A percentile compares a stretch with the other conserved stretches of the same genome.
Evolutionary conservation across 2,329 filamentous ascomycete species (phyloP).

Genomic region (Aspergillus ruber): DNA sequence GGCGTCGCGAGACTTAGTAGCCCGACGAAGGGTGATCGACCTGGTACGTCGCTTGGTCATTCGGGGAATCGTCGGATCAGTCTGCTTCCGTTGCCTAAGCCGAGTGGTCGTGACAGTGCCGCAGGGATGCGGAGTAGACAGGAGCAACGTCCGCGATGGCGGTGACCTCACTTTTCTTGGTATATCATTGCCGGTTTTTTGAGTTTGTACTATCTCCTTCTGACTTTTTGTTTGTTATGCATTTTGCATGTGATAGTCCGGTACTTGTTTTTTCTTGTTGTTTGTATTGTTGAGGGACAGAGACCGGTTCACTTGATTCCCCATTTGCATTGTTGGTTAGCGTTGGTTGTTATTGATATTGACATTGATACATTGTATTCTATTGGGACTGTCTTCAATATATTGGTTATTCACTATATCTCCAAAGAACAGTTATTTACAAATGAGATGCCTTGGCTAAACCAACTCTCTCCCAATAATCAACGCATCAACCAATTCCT

Average conservation of each 20-base stretch:
- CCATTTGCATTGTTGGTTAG: constrained; percentile 12
- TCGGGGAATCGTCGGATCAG: constrained; percentile 32
- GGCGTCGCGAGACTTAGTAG: constrained; percentile 12
- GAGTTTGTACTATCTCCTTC: constrained; percentile 4
- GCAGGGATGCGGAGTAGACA: constrained; percentile 16
- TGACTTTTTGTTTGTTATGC: constrained; percentile 8
- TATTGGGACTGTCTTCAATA: constrained; percentile 2
- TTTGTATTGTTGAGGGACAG: constrained; percentile 11
- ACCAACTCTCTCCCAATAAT: constrained; percentile 31
- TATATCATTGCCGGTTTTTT: no score
- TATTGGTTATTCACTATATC: background rate
- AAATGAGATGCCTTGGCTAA: background rate
- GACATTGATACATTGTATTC: constrained; percentile 4
- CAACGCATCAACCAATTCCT: constrained; percentile 33
- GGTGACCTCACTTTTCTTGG: constrained; percentile 15
- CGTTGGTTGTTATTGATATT: constrained; percentile 1
- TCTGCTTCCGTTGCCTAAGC: constrained; percentile 34
- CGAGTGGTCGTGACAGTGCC: constrained; percentile 23
- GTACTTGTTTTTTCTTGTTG: constrained; percentile 9
- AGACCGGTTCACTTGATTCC: constrained; percentile 13
- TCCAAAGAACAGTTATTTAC: background rate
- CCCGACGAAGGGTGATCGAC: constrained; percentile 26
- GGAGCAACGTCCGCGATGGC: constrained; percentile 32
- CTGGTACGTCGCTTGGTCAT: constrained; percentile 36
- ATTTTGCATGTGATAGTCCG: constrained; percentile 6